phyloP scores from a whole-genome alignment of 805 yeast species.

The Starmera dryadoides region DNA sequence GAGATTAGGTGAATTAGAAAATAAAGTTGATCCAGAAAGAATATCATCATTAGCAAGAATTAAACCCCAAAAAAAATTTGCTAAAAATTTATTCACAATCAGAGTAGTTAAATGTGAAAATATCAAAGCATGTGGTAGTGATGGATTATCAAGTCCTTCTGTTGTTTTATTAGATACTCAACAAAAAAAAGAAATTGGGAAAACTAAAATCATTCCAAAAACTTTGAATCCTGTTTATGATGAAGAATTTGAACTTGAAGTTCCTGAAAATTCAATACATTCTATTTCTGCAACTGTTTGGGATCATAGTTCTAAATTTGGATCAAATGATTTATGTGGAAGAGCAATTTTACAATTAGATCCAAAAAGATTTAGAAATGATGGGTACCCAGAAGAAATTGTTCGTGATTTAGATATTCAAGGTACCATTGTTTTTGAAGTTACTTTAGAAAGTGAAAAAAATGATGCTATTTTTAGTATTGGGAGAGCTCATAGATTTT shows the following conservation, averaged over 20 bases:
- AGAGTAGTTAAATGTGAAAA: conserved; percentile 59
- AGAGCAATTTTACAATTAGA: conserved; percentile 53
- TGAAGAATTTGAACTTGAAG: conserved; percentile 64
- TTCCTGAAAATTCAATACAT: conserved; percentile 32
- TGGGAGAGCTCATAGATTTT: conserved; percentile 64
- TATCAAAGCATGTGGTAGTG: conserved; percentile 38
- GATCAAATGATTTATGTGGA: conserved; percentile 61
- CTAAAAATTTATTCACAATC: conserved; percentile 55
- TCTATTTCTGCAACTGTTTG: conserved; percentile 58
- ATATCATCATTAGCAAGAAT: conserved; percentile 35
- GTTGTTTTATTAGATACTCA: conserved; percentile 56
- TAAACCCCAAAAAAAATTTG: conserved; percentile 25
- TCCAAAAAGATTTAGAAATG: conserved; percentile 54
- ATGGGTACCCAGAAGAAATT: conserved; percentile 59
- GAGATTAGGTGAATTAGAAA: conserved; percentile 46
- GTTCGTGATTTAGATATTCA: conserved; percentile 52
- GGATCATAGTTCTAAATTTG: conserved; percentile 47
- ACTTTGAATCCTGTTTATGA: conserved; percentile 77
- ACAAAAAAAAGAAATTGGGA: conserved; percentile 50
- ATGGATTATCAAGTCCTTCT: conserved; percentile 47
- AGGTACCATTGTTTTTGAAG: conserved; percentile 59
- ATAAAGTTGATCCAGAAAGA: conserved; percentile 48
- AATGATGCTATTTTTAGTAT: conserved; percentile 76
- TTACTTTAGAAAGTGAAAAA: conserved; percentile 74
- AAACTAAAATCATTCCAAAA: conserved; percentile 57